Evolutionary conservation across 1,139 yeast species (phyloP).

Genomic region (Starmera stellimalicola): DNA sequence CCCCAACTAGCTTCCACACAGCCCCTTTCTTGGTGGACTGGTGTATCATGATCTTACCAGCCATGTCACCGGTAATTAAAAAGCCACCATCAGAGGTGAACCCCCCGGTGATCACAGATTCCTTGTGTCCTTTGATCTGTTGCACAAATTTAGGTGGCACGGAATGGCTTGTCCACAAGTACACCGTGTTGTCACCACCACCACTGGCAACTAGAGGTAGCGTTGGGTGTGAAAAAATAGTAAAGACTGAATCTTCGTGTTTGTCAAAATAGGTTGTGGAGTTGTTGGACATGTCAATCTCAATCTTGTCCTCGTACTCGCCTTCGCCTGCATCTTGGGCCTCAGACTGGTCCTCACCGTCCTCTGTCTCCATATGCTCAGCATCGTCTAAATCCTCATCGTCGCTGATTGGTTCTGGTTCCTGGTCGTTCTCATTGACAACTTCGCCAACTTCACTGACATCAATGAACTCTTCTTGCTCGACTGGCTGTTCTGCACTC

Average conservation of each 20-base stretch:
- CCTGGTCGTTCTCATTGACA: conserved; percentile 14
- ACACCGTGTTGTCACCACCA: conserved; percentile 85
- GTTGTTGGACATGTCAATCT: conserved; percentile 77
- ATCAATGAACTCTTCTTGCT: conserved; percentile 11
- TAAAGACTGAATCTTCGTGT: conserved; percentile 78
- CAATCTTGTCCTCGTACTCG: conserved; percentile 31
- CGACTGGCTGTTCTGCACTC: conserved; percentile 2
- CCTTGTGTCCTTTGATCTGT: conserved; percentile 70
- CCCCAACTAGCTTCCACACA: conserved; percentile 64
- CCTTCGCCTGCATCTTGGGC: conserved; percentile 25
- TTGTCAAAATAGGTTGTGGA: conserved; percentile 83
- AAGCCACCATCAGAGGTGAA: conserved; percentile 78
- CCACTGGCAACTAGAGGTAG: conserved; percentile 81
- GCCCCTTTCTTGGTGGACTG: conserved; percentile 67
- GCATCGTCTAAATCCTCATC: conserved; percentile 25
- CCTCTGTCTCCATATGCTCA: conserved; percentile 29
- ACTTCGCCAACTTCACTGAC: conserved; percentile 18
- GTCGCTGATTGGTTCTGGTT: conserved; percentile 22
- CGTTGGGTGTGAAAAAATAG: conserved; percentile 69
- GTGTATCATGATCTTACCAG: conserved; percentile 73
- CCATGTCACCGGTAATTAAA: conserved; percentile 89
- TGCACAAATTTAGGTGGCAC: conserved; percentile 75
- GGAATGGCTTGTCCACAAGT: conserved; percentile 84
- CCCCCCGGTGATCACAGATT: conserved; percentile 77
- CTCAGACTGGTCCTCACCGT: conserved; percentile 24